Conservation (phyloP, 805 yeast species). For the Blastobotrys chiropterorum region DNA sequence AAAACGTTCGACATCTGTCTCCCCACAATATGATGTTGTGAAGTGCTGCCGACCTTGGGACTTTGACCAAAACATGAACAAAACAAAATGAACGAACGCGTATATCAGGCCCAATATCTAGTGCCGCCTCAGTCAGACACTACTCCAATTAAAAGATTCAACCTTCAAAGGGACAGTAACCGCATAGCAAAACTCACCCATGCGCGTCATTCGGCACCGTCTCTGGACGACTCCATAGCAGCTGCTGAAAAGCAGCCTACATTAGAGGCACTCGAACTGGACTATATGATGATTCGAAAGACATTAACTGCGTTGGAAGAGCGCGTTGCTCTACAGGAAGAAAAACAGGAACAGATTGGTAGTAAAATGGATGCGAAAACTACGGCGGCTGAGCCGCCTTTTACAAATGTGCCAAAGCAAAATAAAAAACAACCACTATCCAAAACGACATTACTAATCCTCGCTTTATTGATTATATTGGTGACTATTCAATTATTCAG, state of each 20-base stretch:
- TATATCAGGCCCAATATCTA: background rate
- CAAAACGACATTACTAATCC: background rate
- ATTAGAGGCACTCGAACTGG: slow-evolving; percentile 14
- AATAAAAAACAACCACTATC: background rate
- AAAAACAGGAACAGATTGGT: slow-evolving; percentile 1
- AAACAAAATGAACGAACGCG: background rate
- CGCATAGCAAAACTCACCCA: slow-evolving; percentile 4
- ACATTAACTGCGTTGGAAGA: slow-evolving; percentile 14
- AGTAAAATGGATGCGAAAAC: background rate
- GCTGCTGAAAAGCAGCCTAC: slow-evolving; percentile 1
- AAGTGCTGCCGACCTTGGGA: too few species aligned
- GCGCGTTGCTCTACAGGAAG: slow-evolving; percentile 13
- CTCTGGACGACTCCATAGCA: background rate
- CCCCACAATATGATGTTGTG: too few species aligned
- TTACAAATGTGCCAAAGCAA: too few species aligned
- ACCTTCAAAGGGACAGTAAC: background rate
- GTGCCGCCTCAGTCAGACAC: background rate
- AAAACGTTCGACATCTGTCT: too few species aligned
- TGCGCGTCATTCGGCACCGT: background rate
- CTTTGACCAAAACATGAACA: background rate
- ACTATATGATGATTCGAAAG: slow-evolving; percentile 17
- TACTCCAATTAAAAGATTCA: background rate
- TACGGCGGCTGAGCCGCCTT: too few species aligned
- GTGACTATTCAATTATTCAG: background rate
- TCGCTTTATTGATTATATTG: background rate